Evolutionary conservation across 306 rosid genomes (phyloP).

Genomic region (Lupinus albus): DNA sequence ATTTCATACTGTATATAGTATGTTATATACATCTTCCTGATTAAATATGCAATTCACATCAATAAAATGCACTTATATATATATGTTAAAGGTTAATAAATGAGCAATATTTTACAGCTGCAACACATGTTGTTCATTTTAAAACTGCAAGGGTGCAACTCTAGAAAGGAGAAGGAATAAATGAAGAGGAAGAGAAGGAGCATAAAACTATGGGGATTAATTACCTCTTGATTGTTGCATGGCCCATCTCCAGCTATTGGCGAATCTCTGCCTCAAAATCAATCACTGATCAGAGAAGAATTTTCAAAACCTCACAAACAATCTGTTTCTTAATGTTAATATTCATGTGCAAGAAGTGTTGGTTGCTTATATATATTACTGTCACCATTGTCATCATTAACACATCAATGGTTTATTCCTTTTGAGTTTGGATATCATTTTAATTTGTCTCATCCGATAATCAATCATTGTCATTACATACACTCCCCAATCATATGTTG

Average conservation of each 20-base stretch:
- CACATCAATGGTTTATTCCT: conserved; percentile 7
- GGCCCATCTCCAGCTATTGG: conserved; percentile 31
- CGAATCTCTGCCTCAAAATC: neutral
- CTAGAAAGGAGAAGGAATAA: neutral
- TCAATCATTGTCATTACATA: conserved; percentile 1
- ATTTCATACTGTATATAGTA: neutral
- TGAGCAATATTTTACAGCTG: too few relatives aligned
- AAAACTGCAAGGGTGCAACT: neutral
- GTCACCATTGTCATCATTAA: conserved; percentile 17
- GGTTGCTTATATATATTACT: neutral
- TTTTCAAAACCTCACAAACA: conserved; percentile 11
- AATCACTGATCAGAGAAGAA: neutral
- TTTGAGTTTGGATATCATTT: neutral
- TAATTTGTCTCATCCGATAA: neutral
- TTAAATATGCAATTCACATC: too few relatives aligned
- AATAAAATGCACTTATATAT: neutral
- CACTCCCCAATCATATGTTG: conserved; percentile 4
- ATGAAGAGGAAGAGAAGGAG: neutral
- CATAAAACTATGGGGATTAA: neutral
- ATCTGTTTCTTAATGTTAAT: conserved; percentile 5
- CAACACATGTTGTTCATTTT: too few relatives aligned
- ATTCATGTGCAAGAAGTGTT: neutral
- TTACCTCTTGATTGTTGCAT: conserved; percentile 35
- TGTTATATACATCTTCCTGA: neutral
- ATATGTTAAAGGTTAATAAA: too few relatives aligned